Evolutionary conservation across 2,329 filamentous ascomycete species (phyloP), one percentile per base, ranked within the genome.

Genomic region (Calonectria honghensis): DNA sequence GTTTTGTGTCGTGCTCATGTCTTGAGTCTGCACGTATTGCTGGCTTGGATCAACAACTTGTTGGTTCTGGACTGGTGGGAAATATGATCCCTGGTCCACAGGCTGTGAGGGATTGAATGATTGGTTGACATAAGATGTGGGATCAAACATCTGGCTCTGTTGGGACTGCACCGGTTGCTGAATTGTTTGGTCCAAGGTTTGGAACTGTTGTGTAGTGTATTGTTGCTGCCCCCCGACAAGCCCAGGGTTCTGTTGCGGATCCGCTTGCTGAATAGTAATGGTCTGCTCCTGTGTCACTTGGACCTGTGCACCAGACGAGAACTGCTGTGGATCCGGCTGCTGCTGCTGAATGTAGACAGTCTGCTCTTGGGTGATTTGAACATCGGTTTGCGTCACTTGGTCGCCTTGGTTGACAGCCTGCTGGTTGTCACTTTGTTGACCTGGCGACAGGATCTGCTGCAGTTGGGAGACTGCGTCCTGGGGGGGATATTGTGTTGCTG

Each of bases 161-260:
- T 41, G 57, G 20, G n/a, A 11, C 10, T 37, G 24, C 4, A 29
- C 24, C 13, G 57, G 57, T 6, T 61, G 57, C n/a, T 61, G 57
- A 18, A 41, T 29, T 20, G 9, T 29, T 39, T 63, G 35, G 18
- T 39, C 24, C 4, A n/a, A 39, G 35, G 57, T 29, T 16, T 61
- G 57, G n/a, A 13, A 59, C 29, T 61, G 57, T 4, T 39, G 32
- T n/a, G 13, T 29, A 24, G 37, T 41, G 16, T 41, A 20, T 37
- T 63, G 57, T 29, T 63, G 57, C 13, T 61, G 57, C 4, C 57
- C 57, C 13, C 57, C 57, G 20, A 4, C 31, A 7, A 61, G 4
- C 37, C 32, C 54, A 35, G 54, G 57, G 13, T 61, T 27, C 57
- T 61, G 57, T 61, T 61, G 57, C 35, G 57, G 20, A 61, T 20